These are phyloP conservation scores for Murraya koenigii DNA, from an alignment of 345 rosid genomes.

Conservation along the genomic window DNA sequence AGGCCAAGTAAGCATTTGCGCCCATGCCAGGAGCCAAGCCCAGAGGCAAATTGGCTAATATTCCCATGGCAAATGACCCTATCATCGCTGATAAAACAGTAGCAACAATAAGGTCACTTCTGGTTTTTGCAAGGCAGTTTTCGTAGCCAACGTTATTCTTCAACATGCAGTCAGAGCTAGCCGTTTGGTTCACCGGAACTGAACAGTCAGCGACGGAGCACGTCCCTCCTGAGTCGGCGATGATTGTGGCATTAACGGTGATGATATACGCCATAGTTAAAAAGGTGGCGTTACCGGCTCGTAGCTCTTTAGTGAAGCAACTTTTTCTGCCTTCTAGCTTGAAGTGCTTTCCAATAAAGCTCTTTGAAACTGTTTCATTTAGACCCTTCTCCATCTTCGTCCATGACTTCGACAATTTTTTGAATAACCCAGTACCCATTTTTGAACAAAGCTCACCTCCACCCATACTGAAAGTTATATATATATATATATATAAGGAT, in stretches of 20 bases:
- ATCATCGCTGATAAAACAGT: conserved; percentile 74
- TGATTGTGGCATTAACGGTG: conserved; percentile 79
- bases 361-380: conserved; percentile 60
- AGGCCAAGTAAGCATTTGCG: conserved; percentile 72
- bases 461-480: background rate
- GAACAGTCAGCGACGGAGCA: conserved; percentile 71
- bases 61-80: conserved; percentile 77
- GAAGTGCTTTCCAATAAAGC: conserved; percentile 59
- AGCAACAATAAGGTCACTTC: conserved; percentile 75
- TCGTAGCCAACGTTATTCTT: conserved; percentile 59
- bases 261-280: conserved; percentile 97
- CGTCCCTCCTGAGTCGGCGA: conserved; percentile 73
- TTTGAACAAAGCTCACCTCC: conserved; percentile 23
- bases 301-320: conserved; percentile 66
- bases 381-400: conserved; percentile 44
- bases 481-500: background rate
- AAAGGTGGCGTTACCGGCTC: conserved; percentile 90
- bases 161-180: conserved; percentile 50
- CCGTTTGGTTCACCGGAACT: conserved; percentile 34
- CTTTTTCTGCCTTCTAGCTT: conserved; percentile 64
- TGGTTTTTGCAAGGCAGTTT: conserved; percentile 52
- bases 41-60: conserved; percentile 74
- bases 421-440: conserved; percentile 22
- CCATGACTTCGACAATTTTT: conserved; percentile 37
- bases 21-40: conserved; percentile 96